Base-by-base conservation (phyloP, 192 early-diverging fungal genomes). In the Martensiomyces pterosporus region DNA sequence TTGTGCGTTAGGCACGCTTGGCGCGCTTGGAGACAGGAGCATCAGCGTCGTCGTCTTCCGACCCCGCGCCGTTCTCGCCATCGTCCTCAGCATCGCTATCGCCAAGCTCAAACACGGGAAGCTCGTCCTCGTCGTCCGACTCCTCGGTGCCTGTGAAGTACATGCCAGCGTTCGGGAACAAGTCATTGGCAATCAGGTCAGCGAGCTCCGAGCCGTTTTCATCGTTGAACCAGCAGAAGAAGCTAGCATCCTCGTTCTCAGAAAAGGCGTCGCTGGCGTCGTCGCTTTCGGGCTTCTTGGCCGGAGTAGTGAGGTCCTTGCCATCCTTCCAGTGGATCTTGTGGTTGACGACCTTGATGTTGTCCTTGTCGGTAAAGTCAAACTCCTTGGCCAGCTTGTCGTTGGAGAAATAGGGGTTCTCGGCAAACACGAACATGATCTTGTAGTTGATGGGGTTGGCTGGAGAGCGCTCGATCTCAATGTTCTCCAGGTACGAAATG, bases 111-210 rank as follows among this genome's bases (percentile, higher is more conserved):
- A 84, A 89, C 49, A 84, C 79, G 23, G 92, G 75, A 32, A 92
- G 88, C 64, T 87, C 66, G 40, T 84, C 80, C 23, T 90, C 87
- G 34, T 82, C 85, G 33, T 69, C 73, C 10, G 63, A 63, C 24
- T 79, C 77, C 3, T 84, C 81, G 12, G 67, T 75, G 16, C 60
- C 85, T 66, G 93, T 90, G 79, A 96, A 98, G 49, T 81, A 82
- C 81, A 97, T 97, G 80, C 96, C 95, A 19, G 94, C 91, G 37
- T 91, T 91, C 25, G 91, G 66, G 47, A 57, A 69, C 45, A 76
- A 29, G 43, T 76, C 66, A 17, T 76, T 69, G 39, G 66, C 73
- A 42, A 69, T 64, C 24, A 69, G 39, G 33, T 69, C 65, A 10
- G 65, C 66, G 22, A 76, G 46, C 9, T 69, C 61, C 9, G 66